Percentiles rank a stretch among this genome's conserved stretches.
These are phyloP conservation scores for Hysterium pulicare DNA, from an alignment of 2,329 filamentous ascomycete genomes.

Conservation along the genomic window DNA sequence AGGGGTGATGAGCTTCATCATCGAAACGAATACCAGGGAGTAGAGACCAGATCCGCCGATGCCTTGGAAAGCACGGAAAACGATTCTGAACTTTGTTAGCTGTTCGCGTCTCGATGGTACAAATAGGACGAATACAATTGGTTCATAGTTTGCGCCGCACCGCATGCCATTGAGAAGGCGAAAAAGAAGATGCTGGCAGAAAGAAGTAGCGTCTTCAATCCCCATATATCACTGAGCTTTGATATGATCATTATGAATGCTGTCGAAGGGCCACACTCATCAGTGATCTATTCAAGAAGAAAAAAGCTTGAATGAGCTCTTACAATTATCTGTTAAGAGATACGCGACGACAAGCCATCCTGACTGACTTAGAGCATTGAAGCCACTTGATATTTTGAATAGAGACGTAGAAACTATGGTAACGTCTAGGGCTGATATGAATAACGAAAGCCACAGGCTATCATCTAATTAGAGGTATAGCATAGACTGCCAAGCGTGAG, in stretches of 20 bases:
- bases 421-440: conserved; percentile 30
- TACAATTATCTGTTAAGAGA: conserved; percentile 30
- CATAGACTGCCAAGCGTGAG: not conserved
- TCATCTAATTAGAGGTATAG: not conserved
- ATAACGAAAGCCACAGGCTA: conserved; percentile 31
- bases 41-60: conserved; percentile 50
- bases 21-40: conserved; percentile 37
- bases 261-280: not conserved
- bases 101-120: not conserved
- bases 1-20: conserved; percentile 19
- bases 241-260: conserved; percentile 34
- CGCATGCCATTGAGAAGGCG: conserved; percentile 31
- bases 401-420: conserved; percentile 32
- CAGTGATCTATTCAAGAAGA: not conserved
- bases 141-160: conserved; percentile 25
- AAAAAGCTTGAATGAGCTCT: not conserved
- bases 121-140: conserved; percentile 20
- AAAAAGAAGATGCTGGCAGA: conserved; percentile 23
- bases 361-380: conserved; percentile 23
- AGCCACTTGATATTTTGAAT: conserved; percentile 27
- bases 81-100: conserved; percentile 26
- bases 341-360: conserved; percentile 33
- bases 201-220: conserved; percentile 21
- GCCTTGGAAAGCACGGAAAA: conserved; percentile 42
- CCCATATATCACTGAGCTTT: conserved; percentile 31